Evolutionary conservation across 2,329 filamentous ascomycete species (phyloP).

Genomic region (Botryosphaeria dothidea): DNA sequence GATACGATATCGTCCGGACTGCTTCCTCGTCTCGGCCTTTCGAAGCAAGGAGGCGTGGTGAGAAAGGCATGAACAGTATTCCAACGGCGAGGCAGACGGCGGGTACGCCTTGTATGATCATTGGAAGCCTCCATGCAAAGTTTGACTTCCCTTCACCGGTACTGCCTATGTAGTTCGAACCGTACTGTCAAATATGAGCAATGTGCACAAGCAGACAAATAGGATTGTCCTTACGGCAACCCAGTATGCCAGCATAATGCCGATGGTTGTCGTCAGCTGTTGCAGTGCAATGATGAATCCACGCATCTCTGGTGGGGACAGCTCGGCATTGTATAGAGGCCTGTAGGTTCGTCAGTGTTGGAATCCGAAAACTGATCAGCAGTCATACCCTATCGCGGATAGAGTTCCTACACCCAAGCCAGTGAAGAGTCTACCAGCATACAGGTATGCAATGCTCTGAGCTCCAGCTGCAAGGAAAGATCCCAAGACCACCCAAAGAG

Average conservation of each 20-base stretch:
- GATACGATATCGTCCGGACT: constrained; percentile 28
- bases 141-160: constrained; percentile 34
- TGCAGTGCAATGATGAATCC: constrained; percentile 33
- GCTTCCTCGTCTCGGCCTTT: constrained; percentile 34
- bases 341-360: not conserved
- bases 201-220: not conserved
- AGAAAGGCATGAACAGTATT: constrained; percentile 35
- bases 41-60: constrained; percentile 32
- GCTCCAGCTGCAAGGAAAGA: constrained; percentile 50
- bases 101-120: constrained; percentile 47
- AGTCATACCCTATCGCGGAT: constrained; percentile 39
- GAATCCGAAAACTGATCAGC: constrained; percentile 10
- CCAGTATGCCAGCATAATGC: constrained; percentile 36
- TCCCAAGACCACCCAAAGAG: constrained; percentile 43
- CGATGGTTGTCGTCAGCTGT: constrained; percentile 32
- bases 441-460: constrained; percentile 37
- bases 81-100: constrained; percentile 31
- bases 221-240: constrained; percentile 20
- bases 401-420: constrained; percentile 53
- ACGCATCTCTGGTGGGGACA: constrained; percentile 31
- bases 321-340: constrained; percentile 50
- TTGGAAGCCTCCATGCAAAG: constrained; percentile 51
- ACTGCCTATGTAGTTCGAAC: constrained; percentile 41
- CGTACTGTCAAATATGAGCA: constrained; percentile 28
- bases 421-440: constrained; percentile 53